These are phyloP conservation scores for Paraleonurus japonicus DNA, from an alignment of 257 asterid genomes.

Conservation along the genomic window DNA sequence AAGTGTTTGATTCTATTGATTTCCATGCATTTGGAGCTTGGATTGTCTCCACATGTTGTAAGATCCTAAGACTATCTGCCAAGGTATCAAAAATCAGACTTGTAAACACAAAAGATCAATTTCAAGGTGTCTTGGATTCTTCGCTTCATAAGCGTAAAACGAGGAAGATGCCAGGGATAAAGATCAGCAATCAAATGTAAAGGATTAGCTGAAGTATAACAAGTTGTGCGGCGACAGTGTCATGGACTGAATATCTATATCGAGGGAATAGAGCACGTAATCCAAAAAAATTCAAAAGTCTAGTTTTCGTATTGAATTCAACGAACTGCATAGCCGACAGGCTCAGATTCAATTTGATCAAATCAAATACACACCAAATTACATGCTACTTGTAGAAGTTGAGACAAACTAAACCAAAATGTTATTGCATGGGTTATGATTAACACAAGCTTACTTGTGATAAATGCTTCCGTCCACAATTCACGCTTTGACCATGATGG, in stretches of 20 bases:
- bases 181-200: too few species aligned
- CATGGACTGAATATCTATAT: too few species aligned
- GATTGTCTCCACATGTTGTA: constrained; percentile 82
- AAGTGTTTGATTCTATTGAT: constrained; percentile 46
- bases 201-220: not conserved
- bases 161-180: too few species aligned
- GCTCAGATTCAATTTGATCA: too few species aligned
- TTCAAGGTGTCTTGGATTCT: not conserved
- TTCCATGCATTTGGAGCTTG: constrained; percentile 71
- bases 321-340: too few species aligned
- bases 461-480: constrained; percentile 81
- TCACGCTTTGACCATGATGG: constrained; percentile 83
- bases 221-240: not conserved
- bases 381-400: not conserved
- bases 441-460: constrained; percentile 58
- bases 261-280: too few species aligned
- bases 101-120: not conserved
- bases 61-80: constrained; percentile 74
- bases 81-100: constrained; percentile 14
- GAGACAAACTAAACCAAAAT: not conserved
- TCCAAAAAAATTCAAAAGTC: too few species aligned
- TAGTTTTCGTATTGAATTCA: too few species aligned
- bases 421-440: not conserved
- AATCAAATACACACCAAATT: not conserved
- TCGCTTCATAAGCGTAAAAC: too few species aligned